Evolutionary conservation across 495 filamentous ascomycete species (phyloP).

Genomic region (Bombardia bombarda): DNA sequence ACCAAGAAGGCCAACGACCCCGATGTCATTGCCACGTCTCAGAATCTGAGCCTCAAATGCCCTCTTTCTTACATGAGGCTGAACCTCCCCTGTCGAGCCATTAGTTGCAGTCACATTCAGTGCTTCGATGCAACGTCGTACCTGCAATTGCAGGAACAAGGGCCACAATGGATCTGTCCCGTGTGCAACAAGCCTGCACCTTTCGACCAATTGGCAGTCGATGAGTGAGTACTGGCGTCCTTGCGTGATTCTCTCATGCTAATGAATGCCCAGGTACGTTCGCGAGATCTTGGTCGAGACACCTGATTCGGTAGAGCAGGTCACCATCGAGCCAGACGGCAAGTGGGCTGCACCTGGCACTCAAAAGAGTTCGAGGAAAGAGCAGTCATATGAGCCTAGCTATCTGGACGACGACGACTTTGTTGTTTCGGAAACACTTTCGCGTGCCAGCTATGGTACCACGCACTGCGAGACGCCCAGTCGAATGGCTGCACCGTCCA

Average conservation of each 20-base stretch:
- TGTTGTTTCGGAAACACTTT: constrained; percentile 49
- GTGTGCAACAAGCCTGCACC: constrained; percentile 78
- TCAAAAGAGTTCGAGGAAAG: constrained; percentile 15
- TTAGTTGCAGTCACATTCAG: constrained; percentile 78
- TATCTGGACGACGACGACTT: constrained; percentile 57
- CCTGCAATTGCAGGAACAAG: constrained; percentile 88
- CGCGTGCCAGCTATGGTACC: neutral
- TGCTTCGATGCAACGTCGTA: constrained; percentile 96
- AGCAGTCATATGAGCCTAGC: constrained; percentile 14
- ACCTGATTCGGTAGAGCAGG: constrained; percentile 61
- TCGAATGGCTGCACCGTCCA: constrained; percentile 3
- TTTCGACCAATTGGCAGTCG: constrained; percentile 75
- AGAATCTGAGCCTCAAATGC: constrained; percentile 84
- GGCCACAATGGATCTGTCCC: constrained; percentile 89
- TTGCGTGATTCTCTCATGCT: constrained; percentile 5
- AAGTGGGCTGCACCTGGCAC: constrained; percentile 54
- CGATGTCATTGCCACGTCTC: constrained; percentile 81
- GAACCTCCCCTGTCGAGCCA: constrained; percentile 68
- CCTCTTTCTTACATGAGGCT: constrained; percentile 82
- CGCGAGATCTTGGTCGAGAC: constrained; percentile 74
- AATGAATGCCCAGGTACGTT: constrained; percentile 59
- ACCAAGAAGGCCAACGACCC: constrained; percentile 72
- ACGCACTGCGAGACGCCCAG: constrained; percentile 9
- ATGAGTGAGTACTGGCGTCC: constrained; percentile 54
- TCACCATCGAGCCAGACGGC: constrained; percentile 83